These are phyloP conservation scores for Moricandia moricandioides DNA, from an alignment of 345 rosid species.

Conservation along the genomic window DNA sequence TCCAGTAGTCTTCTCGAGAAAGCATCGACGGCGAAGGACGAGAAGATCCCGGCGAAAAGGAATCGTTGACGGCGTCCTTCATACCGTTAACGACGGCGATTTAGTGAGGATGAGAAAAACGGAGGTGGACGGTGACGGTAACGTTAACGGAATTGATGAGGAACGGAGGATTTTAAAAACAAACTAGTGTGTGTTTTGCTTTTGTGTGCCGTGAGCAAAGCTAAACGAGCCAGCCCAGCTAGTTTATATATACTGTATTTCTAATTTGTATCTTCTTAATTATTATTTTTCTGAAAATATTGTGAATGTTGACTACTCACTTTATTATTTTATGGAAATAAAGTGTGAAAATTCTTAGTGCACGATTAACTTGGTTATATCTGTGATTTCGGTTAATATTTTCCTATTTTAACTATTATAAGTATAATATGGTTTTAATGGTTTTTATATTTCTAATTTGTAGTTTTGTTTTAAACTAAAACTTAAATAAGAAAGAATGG, in stretches of 20 bases:
- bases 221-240: conserved; percentile 9
- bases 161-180: conserved; percentile 18
- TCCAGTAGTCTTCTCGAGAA: conserved; percentile 97
- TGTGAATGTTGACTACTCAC: not conserved
- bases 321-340: not conserved
- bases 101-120: conserved; percentile 14
- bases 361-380: not conserved
- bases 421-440: not conserved
- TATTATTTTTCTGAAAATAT: not conserved
- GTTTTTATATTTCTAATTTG: not conserved
- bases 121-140: conserved; percentile 29
- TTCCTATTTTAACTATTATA: not conserved
- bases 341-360: not conserved
- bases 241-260: not conserved
- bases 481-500: not conserved
- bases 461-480: not conserved
- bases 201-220: conserved; percentile 10
- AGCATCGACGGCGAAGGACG: conserved; percentile 53
- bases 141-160: conserved; percentile 27
- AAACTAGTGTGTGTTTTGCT: not conserved
- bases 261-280: not conserved
- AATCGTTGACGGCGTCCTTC: conserved; percentile 41
- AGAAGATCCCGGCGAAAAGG: conserved; percentile 40
- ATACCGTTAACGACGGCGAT: conserved; percentile 19
- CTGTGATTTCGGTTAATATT: not conserved